phyloP scores from a whole-genome alignment of 1,139 yeast genomes.

The Yamadazyma trypodendri region DNA sequence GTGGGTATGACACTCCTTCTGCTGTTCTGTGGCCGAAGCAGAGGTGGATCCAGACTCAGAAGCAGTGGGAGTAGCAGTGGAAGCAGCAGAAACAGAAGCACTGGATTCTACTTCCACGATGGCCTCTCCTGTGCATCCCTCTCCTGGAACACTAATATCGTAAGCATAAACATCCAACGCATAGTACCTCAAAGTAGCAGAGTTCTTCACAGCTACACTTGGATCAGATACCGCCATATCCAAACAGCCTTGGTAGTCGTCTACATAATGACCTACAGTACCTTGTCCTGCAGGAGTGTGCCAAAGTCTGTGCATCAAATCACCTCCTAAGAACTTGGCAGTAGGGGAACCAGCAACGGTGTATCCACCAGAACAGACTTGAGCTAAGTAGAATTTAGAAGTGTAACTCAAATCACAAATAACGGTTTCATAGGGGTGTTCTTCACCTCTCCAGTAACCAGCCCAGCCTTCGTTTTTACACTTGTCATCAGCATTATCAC shows the following conservation, averaged over 20 bases:
- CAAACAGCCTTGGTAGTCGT: constrained; percentile 20
- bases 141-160: constrained; percentile 22
- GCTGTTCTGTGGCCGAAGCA: constrained; percentile 2
- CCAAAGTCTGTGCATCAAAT: constrained; percentile 24
- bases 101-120: constrained; percentile 3
- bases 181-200: constrained; percentile 18
- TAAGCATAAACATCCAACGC: constrained; percentile 23
- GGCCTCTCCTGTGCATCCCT: constrained; percentile 18
- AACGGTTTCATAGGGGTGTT: constrained; percentile 28
- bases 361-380: constrained; percentile 22
- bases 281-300: constrained; percentile 23
- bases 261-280: constrained; percentile 21
- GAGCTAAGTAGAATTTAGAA: constrained; percentile 17
- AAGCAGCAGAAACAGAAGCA: constrained; percentile 4
- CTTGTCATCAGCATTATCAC: constrained; percentile 34
- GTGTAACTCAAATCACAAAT: constrained; percentile 22
- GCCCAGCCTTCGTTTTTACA: constrained; percentile 33
- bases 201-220: constrained; percentile 17
- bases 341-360: constrained; percentile 17
- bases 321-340: constrained; percentile 18
- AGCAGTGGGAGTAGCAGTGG: constrained; percentile 1
- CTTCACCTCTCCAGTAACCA: constrained; percentile 36
- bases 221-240: constrained; percentile 18
- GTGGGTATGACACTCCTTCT: constrained; percentile 19
- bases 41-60: constrained; percentile 1